Conservation (phyloP, 208 protist genomes). For the Angomonas ambiguus region DNA sequence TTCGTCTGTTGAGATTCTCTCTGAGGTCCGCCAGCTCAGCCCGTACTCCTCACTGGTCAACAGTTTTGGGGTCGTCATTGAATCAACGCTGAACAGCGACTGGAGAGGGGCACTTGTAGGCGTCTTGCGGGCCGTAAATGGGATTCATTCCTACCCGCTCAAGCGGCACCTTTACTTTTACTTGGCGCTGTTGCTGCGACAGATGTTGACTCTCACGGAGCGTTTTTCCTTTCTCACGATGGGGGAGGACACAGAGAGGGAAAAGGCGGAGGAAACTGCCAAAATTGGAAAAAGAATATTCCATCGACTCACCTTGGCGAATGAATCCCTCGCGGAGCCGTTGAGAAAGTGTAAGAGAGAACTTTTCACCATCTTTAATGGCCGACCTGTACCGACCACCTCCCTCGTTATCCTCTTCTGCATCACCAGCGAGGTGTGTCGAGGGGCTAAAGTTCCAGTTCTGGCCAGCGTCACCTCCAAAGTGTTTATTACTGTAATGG, state of each 20-base stretch:
- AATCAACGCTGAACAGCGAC: not conserved
- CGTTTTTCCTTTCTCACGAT: not conserved
- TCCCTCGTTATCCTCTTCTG: conserved; percentile 15
- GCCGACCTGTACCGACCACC: conserved; percentile 11
- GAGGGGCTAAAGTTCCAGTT: conserved; percentile 39
- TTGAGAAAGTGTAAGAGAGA: conserved; percentile 5
- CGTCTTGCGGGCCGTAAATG: not conserved
- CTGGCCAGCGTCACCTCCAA: conserved; percentile 37
- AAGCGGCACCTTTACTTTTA: not conserved
- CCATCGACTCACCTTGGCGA: no score
- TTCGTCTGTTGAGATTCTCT: not conserved
- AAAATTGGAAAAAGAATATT: no score
- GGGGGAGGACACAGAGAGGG: not conserved
- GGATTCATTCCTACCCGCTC: not conserved
- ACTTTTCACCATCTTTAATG: conserved; percentile 12
- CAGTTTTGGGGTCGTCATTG: not conserved
- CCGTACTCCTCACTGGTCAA: not conserved
- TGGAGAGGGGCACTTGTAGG: not conserved
- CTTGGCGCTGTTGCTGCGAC: not conserved
- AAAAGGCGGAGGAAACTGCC: no score
- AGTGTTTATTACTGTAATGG: conserved; percentile 22
- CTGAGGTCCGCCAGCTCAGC: not conserved
- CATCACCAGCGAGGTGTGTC: conserved; percentile 28
- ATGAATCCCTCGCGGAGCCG: not conserved
- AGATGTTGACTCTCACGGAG: not conserved